Evolutionary conservation across 2,329 filamentous ascomycete species (phyloP).

Genomic region (Fusarium sp.): DNA sequence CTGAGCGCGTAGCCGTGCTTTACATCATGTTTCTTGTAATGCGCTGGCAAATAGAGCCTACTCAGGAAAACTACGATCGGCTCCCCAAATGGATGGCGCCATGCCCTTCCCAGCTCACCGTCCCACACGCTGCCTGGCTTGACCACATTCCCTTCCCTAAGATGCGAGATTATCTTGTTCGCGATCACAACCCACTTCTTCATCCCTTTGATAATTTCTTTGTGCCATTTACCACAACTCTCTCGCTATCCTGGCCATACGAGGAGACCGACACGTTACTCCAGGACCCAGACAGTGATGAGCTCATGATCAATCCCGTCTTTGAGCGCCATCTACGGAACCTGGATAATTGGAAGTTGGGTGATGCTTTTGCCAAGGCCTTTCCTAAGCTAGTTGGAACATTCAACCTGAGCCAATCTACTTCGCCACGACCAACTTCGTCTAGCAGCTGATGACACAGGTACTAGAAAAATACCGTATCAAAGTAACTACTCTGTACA

Average conservation of each 20-base stretch:
- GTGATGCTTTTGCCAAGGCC: slow-evolving; percentile 70
- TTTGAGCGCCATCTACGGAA: slow-evolving; percentile 83
- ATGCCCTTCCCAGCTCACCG: slow-evolving; percentile 70
- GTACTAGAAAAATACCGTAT: too few relatives aligned
- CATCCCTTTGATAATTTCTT: slow-evolving; percentile 84
- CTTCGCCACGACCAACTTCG: slow-evolving; percentile 26
- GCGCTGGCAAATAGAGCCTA: slow-evolving; percentile 85
- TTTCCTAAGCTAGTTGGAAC: slow-evolving; percentile 62
- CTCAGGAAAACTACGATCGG: slow-evolving; percentile 79
- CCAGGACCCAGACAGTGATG: slow-evolving; percentile 64
- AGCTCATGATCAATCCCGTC: slow-evolving; percentile 83
- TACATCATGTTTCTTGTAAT: slow-evolving; percentile 89
- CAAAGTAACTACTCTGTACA: not conserved
- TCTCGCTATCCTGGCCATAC: slow-evolving; percentile 87
- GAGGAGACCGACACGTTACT: slow-evolving; percentile 76
- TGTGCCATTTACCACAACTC: slow-evolving; percentile 78
- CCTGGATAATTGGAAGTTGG: slow-evolving; percentile 83
- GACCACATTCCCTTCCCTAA: slow-evolving; percentile 83
- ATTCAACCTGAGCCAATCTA: slow-evolving; percentile 41
- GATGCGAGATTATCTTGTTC: slow-evolving; percentile 75
- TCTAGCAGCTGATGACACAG: slow-evolving; percentile 23
- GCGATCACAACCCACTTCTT: slow-evolving; percentile 55
- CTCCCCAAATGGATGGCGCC: slow-evolving; percentile 79
- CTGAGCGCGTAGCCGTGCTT: slow-evolving; percentile 82
- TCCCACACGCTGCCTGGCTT: slow-evolving; percentile 80